phyloP scores from a whole-genome alignment of 1,284 basidiomycete species.

The Ceratobasidium sp. region DNA sequence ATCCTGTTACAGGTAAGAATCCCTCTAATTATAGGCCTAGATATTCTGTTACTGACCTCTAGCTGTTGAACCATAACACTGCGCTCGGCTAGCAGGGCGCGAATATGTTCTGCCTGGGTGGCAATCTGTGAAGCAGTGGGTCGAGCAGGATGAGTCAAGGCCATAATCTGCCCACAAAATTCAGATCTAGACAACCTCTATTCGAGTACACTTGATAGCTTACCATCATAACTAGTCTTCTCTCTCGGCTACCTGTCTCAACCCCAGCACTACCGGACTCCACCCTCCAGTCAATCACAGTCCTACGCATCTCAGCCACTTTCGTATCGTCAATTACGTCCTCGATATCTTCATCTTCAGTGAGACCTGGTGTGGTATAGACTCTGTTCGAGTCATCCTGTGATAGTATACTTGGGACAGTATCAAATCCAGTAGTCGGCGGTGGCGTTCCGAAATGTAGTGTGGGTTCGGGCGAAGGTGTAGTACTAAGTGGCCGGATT shows the following conservation, averaged over 20 bases:
- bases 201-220: background rate
- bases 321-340: constrained; percentile 38
- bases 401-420: background rate
- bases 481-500: constrained; percentile 43
- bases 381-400: background rate
- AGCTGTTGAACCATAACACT: constrained; percentile 40
- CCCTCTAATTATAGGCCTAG: background rate
- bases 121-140: constrained; percentile 42
- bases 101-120: constrained; percentile 42
- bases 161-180: constrained; percentile 26
- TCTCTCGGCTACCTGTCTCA: constrained; percentile 17
- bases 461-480: constrained; percentile 43
- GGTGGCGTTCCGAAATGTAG: constrained; percentile 41
- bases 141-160: constrained; percentile 41
- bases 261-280: background rate
- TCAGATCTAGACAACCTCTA: background rate
- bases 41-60: constrained; percentile 6
- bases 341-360: constrained; percentile 30
- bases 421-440: background rate
- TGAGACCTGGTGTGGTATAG: background rate
- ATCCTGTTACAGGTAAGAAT: constrained; percentile 23
- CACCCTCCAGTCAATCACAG: constrained; percentile 29
- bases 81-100: constrained; percentile 32
- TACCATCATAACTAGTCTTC: constrained; percentile 38
- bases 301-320: constrained; percentile 39